A percentile compares a stretch with the other conserved stretches of the same genome.
phyloP scores from a whole-genome alignment of 176 grass and related monocot genomes.

The Oryza officinalis region DNA sequence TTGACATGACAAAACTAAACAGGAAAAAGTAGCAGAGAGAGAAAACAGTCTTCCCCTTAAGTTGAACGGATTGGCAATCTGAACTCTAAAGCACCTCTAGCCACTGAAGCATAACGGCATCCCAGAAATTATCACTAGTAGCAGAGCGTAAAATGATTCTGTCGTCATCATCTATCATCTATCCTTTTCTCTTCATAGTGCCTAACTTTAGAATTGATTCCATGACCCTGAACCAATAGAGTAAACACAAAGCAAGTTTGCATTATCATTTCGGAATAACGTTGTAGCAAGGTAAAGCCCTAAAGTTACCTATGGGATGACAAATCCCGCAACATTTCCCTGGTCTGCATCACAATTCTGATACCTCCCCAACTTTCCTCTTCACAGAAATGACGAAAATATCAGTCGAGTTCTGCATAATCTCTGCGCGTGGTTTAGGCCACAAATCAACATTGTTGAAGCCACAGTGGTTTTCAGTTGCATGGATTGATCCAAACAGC shows the following conservation, averaged over 20 bases:
- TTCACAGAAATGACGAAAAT: slow-evolving; percentile 47
- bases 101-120: background rate
- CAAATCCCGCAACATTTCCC: background rate
- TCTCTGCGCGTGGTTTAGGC: slow-evolving; percentile 13
- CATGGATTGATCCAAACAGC: slow-evolving; percentile 46
- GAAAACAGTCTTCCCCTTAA: background rate
- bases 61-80: background rate
- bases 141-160: background rate
- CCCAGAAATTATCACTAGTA: background rate
- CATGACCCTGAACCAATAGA: slow-evolving; percentile 4
- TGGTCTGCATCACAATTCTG: background rate
- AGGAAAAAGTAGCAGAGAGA: too few relatives aligned
- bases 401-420: slow-evolving; percentile 67
- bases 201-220: slow-evolving; percentile 37
- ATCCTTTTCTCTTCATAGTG: slow-evolving; percentile 9
- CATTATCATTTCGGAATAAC: slow-evolving; percentile 30
- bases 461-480: slow-evolving; percentile 33
- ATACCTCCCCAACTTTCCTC: background rate
- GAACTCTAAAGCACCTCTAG: background rate
- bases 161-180: background rate
- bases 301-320: slow-evolving; percentile 2
- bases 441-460: slow-evolving; percentile 18
- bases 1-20: background rate
- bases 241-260: background rate
- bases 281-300: slow-evolving; percentile 5